These are phyloP conservation scores for Mycocentrospora acerina DNA, from an alignment of 2,329 filamentous ascomycete genomes.

Conservation along the genomic window DNA sequence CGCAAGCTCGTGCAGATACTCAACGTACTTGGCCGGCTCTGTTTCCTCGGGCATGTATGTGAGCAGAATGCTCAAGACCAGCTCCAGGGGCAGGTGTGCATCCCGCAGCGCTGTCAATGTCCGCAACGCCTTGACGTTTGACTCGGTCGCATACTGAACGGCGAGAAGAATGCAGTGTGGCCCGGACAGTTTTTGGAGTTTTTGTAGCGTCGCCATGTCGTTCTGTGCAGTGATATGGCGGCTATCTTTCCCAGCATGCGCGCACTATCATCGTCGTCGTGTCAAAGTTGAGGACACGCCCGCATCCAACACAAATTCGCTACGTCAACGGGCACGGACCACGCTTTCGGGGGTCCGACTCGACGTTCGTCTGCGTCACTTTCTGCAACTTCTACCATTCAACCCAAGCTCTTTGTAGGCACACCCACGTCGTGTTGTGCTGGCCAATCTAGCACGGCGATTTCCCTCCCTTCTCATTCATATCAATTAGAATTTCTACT, in stretches of 20 bases:
- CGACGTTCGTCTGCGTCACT: no score
- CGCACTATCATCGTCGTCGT: constrained; percentile 2
- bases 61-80: constrained; percentile 71
- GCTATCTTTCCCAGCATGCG: constrained; percentile 1
- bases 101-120: constrained; percentile 59
- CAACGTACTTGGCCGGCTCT: constrained; percentile 63
- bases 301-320: constrained; percentile 15
- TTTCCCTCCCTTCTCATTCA: no score
- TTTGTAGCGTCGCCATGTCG: constrained; percentile 29
- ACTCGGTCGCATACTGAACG: constrained; percentile 66
- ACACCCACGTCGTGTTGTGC: no score
- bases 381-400: no score
- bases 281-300: constrained; percentile 13
- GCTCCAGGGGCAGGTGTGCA: constrained; percentile 61
- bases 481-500: no score
- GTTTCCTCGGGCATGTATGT: constrained; percentile 75
- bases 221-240: not conserved
- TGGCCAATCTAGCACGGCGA: no score
- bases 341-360: no score
- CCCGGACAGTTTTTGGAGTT: constrained; percentile 54
- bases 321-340: not conserved
- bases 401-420: no score
- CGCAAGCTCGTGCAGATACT: constrained; percentile 61
- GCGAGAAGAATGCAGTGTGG: constrained; percentile 73
- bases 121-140: constrained; percentile 64